Percentiles rank a stretch among this genome's conserved stretches.
These are phyloP conservation scores for Venturia aucupariae DNA, from an alignment of 2,329 filamentous ascomycete genomes.

Conservation along the genomic window DNA sequence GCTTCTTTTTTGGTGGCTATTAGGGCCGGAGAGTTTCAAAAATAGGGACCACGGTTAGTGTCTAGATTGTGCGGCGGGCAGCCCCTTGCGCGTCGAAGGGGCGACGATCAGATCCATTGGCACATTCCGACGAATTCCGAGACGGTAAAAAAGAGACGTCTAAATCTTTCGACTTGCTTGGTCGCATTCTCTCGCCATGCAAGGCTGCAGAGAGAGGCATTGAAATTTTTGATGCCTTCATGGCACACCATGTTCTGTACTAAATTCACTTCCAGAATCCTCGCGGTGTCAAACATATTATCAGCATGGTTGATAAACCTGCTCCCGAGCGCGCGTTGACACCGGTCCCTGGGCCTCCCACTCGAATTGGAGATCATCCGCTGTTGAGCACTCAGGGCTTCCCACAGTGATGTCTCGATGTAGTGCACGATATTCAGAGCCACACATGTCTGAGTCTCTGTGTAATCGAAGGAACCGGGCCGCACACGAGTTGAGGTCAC, in stretches of 20 bases:
- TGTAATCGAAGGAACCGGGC: neutral
- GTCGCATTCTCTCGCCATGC: neutral
- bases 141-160: neutral
- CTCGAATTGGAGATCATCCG: neutral
- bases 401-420: neutral
- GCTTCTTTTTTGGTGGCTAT: neutral
- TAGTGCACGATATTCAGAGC: neutral
- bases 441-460: neutral
- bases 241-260: neutral
- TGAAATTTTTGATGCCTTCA: neutral
- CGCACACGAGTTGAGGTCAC: neutral
- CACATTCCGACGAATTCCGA: neutral
- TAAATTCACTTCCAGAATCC: neutral
- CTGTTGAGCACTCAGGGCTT: conserved; percentile 7
- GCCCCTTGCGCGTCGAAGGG: neutral
- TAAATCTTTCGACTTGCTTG: neutral
- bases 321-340: neutral
- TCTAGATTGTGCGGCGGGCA: neutral
- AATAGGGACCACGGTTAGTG: neutral
- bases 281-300: neutral
- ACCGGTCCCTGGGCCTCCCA: neutral
- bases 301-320: neutral
- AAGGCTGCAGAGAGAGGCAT: neutral
- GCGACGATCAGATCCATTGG: neutral
- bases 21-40: neutral